phyloP scores from a whole-genome alignment of 2,329 filamentous ascomycete genomes.

The Diaporthe sp. region DNA sequence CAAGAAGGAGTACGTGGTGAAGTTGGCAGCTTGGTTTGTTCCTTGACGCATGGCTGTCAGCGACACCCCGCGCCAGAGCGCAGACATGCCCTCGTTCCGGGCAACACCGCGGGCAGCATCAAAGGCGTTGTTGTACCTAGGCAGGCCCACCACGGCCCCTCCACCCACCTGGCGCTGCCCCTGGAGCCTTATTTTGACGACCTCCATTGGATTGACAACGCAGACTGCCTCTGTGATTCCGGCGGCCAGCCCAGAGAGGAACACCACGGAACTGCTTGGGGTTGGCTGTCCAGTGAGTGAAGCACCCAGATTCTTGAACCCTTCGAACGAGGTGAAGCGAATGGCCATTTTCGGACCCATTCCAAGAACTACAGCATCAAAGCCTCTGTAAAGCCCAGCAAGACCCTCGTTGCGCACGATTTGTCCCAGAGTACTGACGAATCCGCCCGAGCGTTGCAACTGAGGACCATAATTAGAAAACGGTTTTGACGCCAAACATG shows the following conservation, averaged over 20 bases:
- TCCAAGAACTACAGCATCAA: neutral
- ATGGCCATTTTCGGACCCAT: slow-evolving; percentile 5
- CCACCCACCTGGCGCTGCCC: neutral
- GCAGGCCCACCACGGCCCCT: neutral
- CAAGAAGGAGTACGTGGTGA: neutral
- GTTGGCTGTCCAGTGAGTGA: neutral
- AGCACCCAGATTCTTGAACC: neutral
- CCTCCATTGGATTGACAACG: slow-evolving; percentile 2
- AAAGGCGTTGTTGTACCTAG: neutral
- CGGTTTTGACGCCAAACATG: no score
- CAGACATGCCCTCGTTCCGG: neutral
- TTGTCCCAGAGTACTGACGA: neutral
- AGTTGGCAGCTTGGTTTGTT: slow-evolving; percentile 6
- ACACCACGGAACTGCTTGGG: neutral
- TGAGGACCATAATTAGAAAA: neutral
- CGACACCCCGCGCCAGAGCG: neutral
- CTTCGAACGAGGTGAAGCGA: neutral
- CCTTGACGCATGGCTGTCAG: neutral
- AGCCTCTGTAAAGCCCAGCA: neutral
- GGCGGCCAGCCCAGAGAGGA: neutral
- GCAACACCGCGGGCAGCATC: neutral
- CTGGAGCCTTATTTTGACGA: slow-evolving; percentile 5
- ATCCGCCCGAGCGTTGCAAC: neutral
- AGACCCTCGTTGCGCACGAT: neutral
- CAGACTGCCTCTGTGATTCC: neutral